Conservation (phyloP, 352 stramenopile species). For the Pythium coloratum region DNA sequence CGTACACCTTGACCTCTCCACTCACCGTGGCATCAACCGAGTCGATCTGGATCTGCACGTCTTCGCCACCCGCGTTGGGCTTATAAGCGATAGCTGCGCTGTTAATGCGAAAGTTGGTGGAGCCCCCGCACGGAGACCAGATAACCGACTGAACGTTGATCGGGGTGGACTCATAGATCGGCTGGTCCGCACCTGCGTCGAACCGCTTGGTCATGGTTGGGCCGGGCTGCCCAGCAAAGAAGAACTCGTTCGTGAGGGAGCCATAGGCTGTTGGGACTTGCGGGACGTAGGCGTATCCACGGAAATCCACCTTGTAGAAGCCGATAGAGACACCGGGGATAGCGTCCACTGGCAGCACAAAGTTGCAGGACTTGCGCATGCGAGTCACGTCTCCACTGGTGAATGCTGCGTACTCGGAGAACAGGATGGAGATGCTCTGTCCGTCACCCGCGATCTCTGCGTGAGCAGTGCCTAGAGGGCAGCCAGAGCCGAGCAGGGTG, state of each 20-base stretch:
- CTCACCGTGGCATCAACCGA: slow-evolving; percentile 32
- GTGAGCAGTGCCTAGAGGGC: slow-evolving; percentile 7
- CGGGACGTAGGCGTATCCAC: slow-evolving; percentile 36
- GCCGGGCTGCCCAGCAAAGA: slow-evolving; percentile 33
- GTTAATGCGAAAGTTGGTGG: slow-evolving; percentile 42
- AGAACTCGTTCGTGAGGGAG: slow-evolving; percentile 34
- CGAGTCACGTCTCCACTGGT: slow-evolving; percentile 1
- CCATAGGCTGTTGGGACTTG: slow-evolving; percentile 11
- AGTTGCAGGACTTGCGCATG: slow-evolving; percentile 25
- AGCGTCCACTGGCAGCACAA: slow-evolving; percentile 32
- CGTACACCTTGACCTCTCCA: slow-evolving; percentile 28
- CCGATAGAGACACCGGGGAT: slow-evolving; percentile 25
- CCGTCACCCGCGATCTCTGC: slow-evolving; percentile 17
- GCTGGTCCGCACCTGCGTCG: slow-evolving; percentile 16
- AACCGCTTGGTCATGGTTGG: slow-evolving; percentile 18
- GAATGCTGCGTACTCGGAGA: slow-evolving; percentile 22
- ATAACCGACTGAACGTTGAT: slow-evolving; percentile 35
- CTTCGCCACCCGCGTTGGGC: background rate
- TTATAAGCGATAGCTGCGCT: slow-evolving; percentile 23
- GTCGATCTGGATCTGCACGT: slow-evolving; percentile 36
- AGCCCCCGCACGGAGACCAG: slow-evolving; percentile 35
- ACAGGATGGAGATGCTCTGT: slow-evolving; percentile 34
- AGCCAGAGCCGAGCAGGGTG: slow-evolving; percentile 28
- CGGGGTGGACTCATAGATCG: slow-evolving; percentile 30
- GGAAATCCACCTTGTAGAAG: slow-evolving; percentile 40